Evolutionary conservation across 108 stramenopile genomes (phyloP).

Genomic region (Skeletonema marinoi): DNA sequence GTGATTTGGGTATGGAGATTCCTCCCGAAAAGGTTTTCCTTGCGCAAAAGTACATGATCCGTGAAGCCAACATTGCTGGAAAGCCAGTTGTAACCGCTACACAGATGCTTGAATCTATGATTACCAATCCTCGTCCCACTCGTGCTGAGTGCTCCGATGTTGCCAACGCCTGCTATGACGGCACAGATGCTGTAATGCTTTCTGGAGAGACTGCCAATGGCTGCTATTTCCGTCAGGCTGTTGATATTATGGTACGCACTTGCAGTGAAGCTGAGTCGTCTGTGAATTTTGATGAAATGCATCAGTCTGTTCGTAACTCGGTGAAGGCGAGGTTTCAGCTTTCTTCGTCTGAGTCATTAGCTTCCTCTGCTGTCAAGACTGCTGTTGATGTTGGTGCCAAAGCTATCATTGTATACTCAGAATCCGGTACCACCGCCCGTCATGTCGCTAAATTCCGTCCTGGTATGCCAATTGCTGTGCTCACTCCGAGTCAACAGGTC

Average conservation of each 20-base stretch:
- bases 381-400: constrained; percentile 92
- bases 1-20: constrained; percentile 97
- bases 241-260: constrained; percentile 92
- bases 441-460: constrained; percentile 98
- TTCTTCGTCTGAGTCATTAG: constrained; percentile 85
- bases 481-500: constrained; percentile 76
- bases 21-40: constrained; percentile 93
- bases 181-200: constrained; percentile 91
- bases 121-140: constrained; percentile 97
- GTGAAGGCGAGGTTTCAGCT: constrained; percentile 65
- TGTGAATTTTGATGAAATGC: constrained; percentile 65
- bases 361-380: constrained; percentile 96
- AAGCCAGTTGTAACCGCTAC: constrained; percentile 97
- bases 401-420: constrained; percentile 91
- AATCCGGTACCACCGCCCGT: constrained; percentile 92
- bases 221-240: constrained; percentile 78
- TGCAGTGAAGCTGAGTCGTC: constrained; percentile 92
- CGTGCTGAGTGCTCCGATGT: constrained; percentile 99
- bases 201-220: constrained; percentile 94
- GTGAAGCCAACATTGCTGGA: constrained; percentile 91
- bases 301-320: constrained; percentile 85
- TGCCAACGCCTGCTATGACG: constrained; percentile 96
- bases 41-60: constrained; percentile 91
- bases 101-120: constrained; percentile 98
- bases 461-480: constrained; percentile 77